Base-by-base conservation (phyloP, 129 eudicot genomes). In the Centella asiatica region DNA sequence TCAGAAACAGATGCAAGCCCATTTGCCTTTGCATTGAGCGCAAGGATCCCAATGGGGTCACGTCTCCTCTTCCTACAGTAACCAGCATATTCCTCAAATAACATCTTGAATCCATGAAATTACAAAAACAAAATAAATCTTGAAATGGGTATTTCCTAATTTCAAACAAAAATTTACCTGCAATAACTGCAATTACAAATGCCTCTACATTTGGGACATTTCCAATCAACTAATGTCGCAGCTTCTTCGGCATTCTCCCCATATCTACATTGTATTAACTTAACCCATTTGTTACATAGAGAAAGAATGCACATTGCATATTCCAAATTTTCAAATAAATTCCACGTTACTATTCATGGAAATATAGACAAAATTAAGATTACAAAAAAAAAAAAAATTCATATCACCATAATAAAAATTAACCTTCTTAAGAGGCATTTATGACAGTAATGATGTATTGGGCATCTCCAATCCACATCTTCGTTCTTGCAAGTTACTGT, bases 201-300 rank as follows among this genome's bases (percentile, higher is more conserved):
- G 23, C 74, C 87, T 68, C 93, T 77, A 45, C 93, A 84, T 57
- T 73, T 77, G 44, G 93, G 93, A 70, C 93, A 84, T 59, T 68
- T 77, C 93, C 93, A 84, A 65, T 72, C 78, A 48, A 62, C 78
- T 54, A 50, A 56, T 44, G 36, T 66, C 1, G 60, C 80, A 44
- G 62, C 72, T 50, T 80, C 80, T 72, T 80, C 93, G 13, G 82
- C 87, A 12, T 74, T 77, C 69, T 84, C 87, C 52, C 82, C 87
- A 58, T 84, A 84, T 72, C 93, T 80, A 49, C n/a, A n/a, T 18
- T 37, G 45, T 20, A 47, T 17, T 34, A 54, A 33, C 9, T 31
- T 15, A 2, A 11, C 15, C 40, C 40, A 36, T 36, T 36, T 36
- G 10, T 36, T 36, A 5, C 40, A 8, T n/a, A n/a, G n/a, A 36